Evolutionary conservation across 2,329 filamentous ascomycete species (phyloP).

Genomic region (Fonsecaea nubica): DNA sequence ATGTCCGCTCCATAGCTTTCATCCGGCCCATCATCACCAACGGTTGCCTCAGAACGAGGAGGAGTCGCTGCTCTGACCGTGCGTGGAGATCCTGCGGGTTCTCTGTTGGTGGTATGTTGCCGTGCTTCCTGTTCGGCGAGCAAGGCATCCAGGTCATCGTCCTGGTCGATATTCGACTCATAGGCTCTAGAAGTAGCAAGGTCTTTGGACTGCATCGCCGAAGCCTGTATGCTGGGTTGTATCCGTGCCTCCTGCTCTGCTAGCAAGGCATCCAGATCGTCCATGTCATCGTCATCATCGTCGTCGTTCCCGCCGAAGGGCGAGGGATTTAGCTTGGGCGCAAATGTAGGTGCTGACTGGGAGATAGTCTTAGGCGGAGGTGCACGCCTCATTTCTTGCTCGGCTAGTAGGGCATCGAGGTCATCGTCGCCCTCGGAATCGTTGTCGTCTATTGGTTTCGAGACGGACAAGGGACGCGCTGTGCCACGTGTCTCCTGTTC

Average conservation of each 20-base stretch:
- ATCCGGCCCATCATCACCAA: slow-evolving; percentile 4
- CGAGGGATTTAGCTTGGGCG: slow-evolving; percentile 13
- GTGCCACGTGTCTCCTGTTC: slow-evolving; percentile 28
- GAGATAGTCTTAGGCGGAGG: slow-evolving; percentile 5
- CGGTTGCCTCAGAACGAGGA: background rate
- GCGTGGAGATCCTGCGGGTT: background rate
- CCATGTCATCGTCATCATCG: slow-evolving; percentile 18
- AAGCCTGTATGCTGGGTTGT: background rate
- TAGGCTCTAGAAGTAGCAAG: background rate
- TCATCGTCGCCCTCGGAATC: slow-evolving; percentile 41
- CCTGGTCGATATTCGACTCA: background rate
- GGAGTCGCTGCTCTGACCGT: background rate
- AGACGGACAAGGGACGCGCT: background rate
- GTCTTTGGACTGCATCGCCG: background rate
- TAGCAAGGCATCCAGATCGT: slow-evolving; percentile 31
- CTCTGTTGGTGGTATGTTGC: background rate
- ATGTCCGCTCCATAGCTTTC: slow-evolving; percentile 27
- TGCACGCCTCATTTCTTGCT: slow-evolving; percentile 32
- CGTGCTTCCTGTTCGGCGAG: slow-evolving; percentile 26
- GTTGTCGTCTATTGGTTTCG: slow-evolving; percentile 12
- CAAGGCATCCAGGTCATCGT: slow-evolving; percentile 25
- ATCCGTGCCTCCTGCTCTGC: slow-evolving; percentile 28
- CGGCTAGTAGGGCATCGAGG: slow-evolving; percentile 40
- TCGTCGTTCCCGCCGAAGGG: slow-evolving; percentile 25
- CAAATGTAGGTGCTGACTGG: background rate